phyloP scores from a whole-genome alignment of 306 rosid species.

The Rosa rugosa region DNA sequence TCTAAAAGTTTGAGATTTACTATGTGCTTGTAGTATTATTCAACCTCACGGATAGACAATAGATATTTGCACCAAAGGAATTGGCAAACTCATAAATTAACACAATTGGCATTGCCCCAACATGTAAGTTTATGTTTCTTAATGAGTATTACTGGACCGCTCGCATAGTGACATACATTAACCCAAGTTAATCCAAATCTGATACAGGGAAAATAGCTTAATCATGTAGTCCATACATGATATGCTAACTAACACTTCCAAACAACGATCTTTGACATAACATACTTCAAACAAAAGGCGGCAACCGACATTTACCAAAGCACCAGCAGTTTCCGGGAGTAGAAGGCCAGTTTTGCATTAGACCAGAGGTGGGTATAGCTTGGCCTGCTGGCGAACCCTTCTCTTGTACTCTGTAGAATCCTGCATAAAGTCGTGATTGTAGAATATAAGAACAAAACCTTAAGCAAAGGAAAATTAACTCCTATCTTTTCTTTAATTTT shows the following conservation, averaged over 20 bases:
- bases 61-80: neutral
- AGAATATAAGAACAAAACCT: slow-evolving; percentile 16
- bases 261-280: slow-evolving; percentile 18
- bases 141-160: slow-evolving; percentile 39
- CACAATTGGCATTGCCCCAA: slow-evolving; percentile 17
- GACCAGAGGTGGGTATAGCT: slow-evolving; percentile 81
- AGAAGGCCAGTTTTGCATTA: slow-evolving; percentile 38
- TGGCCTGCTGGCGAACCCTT: slow-evolving; percentile 88
- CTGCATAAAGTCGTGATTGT: slow-evolving; percentile 42
- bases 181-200: slow-evolving; percentile 42
- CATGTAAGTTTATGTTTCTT: slow-evolving; percentile 15
- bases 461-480: neutral
- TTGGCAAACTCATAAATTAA: neutral
- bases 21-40: neutral
- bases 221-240: slow-evolving; percentile 31
- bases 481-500: neutral
- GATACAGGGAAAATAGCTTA: slow-evolving; percentile 11
- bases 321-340: slow-evolving; percentile 24
- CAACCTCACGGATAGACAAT: neutral
- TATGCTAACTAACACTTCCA: slow-evolving; percentile 40
- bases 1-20: neutral
- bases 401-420: slow-evolving; percentile 76
- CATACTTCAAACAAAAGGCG: slow-evolving; percentile 36
- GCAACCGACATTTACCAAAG: slow-evolving; percentile 40
- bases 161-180: slow-evolving; percentile 41